phyloP scores from a whole-genome alignment of 1,139 yeast species.

The Lodderomyces orthopsilosis region DNA sequence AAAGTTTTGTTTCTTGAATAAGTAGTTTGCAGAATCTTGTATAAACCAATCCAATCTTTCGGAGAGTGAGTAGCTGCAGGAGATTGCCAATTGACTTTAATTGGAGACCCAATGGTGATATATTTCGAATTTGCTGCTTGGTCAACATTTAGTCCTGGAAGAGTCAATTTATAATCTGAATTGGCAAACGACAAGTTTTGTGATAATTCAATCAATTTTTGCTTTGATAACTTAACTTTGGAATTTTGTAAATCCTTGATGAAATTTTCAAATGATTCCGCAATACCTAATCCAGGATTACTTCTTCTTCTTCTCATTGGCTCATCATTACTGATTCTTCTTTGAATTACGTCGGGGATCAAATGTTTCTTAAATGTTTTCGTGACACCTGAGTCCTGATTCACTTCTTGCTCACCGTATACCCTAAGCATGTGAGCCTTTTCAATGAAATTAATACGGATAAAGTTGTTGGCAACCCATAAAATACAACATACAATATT shows the following conservation, averaged over 20 bases:
- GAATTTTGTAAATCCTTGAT: constrained; percentile 38
- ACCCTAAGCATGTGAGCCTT: constrained; percentile 77
- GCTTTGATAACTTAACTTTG: constrained; percentile 33
- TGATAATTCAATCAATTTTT: constrained; percentile 40
- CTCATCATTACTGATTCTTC: constrained; percentile 24
- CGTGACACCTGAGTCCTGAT: constrained; percentile 63
- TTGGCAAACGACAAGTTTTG: constrained; percentile 41
- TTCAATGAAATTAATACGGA: constrained; percentile 72
- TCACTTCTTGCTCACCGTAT: constrained; percentile 64
- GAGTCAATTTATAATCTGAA: constrained; percentile 30
- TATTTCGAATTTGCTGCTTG: constrained; percentile 22
- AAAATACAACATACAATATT: constrained; percentile 55
- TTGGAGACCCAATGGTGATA: constrained; percentile 49
- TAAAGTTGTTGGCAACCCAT: constrained; percentile 69
- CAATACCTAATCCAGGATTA: constrained; percentile 19
- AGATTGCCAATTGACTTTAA: constrained; percentile 55
- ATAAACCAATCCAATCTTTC: constrained; percentile 79
- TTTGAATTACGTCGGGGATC: constrained; percentile 40
- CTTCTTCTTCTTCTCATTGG: constrained; percentile 19
- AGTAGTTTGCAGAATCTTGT: constrained; percentile 62
- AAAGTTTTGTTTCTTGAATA: constrained; percentile 58
- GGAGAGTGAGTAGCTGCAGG: constrained; percentile 39
- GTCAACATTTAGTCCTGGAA: constrained; percentile 22
- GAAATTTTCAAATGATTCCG: constrained; percentile 42
- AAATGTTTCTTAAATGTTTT: constrained; percentile 59